Conservation (phyloP, 2,329 filamentous ascomycete species). For the Fusarium irregulare region DNA sequence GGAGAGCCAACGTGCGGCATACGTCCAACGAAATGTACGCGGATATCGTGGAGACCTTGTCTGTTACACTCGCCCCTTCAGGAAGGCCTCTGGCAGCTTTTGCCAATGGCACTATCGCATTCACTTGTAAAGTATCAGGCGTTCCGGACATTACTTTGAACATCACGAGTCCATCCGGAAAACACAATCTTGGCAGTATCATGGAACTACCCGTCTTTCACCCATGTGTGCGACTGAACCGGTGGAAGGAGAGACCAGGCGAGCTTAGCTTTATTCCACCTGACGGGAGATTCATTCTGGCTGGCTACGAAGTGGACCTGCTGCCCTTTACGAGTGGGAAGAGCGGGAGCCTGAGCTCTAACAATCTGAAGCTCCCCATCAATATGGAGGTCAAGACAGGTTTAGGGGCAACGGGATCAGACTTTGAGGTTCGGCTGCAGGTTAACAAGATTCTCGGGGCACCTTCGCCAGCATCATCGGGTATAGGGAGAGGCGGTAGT, state of each 20-base stretch:
- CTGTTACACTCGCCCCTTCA: constrained; percentile 89
- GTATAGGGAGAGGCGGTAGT: constrained; percentile 56
- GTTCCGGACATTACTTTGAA: constrained; percentile 89
- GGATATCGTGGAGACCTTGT: constrained; percentile 90
- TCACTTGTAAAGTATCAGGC: constrained; percentile 94
- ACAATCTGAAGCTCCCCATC: constrained; percentile 83
- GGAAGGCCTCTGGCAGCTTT: constrained; percentile 88
- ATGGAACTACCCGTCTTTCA: constrained; percentile 95
- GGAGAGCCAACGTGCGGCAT: constrained; percentile 90
- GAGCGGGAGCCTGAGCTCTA: constrained; percentile 64
- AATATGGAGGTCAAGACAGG: constrained; percentile 84
- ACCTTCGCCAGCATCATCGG: constrained; percentile 50
- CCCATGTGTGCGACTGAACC: constrained; percentile 89
- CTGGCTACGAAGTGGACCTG: constrained; percentile 93
- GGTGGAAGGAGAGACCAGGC: constrained; percentile 89
- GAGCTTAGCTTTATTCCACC: constrained; percentile 96
- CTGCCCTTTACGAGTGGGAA: constrained; percentile 75
- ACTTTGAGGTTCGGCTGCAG: constrained; percentile 88
- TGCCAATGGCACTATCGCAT: constrained; percentile 91
- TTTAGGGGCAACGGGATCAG: constrained; percentile 78
- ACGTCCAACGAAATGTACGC: constrained; percentile 98
- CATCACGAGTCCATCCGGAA: constrained; percentile 83
- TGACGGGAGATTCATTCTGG: constrained; percentile 92
- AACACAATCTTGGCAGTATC: constrained; percentile 76
- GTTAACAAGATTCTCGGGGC: constrained; percentile 73